Evolutionary conservation across 352 stramenopile species (phyloP).

Genomic region (Phytophthora pseudosyringae): DNA sequence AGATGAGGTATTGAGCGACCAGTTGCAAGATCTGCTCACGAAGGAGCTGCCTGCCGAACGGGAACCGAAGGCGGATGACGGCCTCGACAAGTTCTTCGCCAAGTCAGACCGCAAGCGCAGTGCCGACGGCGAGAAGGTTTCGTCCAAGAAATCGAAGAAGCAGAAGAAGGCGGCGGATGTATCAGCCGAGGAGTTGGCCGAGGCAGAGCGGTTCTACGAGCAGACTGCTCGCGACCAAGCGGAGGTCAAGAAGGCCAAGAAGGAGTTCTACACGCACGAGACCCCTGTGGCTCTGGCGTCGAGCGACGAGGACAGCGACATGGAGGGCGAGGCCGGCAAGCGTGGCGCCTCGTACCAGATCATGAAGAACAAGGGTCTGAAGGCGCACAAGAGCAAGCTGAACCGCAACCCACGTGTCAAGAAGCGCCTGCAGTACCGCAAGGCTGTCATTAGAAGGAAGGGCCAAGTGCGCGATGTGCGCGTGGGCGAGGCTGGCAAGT

Average conservation of each 20-base stretch:
- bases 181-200: conserved; percentile 52
- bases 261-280: conserved; percentile 82
- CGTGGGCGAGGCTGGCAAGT: conserved; percentile 84
- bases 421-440: conserved; percentile 98
- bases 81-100: conserved; percentile 76
- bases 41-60: conserved; percentile 65
- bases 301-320: conserved; percentile 71
- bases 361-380: conserved; percentile 98
- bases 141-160: conserved; percentile 50
- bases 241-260: conserved; percentile 68
- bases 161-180: conserved; percentile 51
- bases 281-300: conserved; percentile 48
- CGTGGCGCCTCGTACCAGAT: conserved; percentile 95
- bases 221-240: conserved; percentile 56
- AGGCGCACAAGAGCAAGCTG: conserved; percentile 98
- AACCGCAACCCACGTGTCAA: conserved; percentile 99
- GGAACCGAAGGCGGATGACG: conserved; percentile 50
- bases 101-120: conserved; percentile 45
- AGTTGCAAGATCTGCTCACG: conserved; percentile 73
- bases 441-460: conserved; percentile 97
- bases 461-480: conserved; percentile 96
- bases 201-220: conserved; percentile 84
- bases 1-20: conserved; percentile 58
- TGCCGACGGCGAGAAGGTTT: conserved; percentile 9
- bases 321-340: conserved; percentile 86